A percentile compares a stretch with the other conserved stretches of the same genome.
Conservation (phyloP, 2,329 filamentous ascomycete species). For the Trichoderma citrinoviride region DNA sequence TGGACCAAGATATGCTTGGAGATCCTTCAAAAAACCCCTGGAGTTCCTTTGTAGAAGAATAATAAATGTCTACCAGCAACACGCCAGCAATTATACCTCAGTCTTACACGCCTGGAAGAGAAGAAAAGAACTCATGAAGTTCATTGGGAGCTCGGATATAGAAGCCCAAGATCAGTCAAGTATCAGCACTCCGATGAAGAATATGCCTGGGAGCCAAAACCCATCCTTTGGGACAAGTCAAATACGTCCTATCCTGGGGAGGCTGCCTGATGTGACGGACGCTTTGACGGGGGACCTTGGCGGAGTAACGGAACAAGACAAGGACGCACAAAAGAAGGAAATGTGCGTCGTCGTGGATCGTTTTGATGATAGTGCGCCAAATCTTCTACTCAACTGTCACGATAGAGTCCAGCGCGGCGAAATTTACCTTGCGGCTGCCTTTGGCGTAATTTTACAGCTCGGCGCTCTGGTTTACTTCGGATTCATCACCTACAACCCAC, state of each 20-base stretch:
- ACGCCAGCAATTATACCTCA: no score
- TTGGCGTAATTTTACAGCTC: not conserved
- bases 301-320: not conserved
- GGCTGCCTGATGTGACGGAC: not conserved
- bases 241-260: not conserved
- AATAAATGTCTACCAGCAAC: not conserved
- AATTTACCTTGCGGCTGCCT: not conserved
- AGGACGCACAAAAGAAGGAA: not conserved
- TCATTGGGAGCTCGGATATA: not conserved
- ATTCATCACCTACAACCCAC: not conserved
- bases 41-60: not conserved
- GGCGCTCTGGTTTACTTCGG: not conserved
- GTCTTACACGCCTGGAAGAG: not conserved
- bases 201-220: not conserved
- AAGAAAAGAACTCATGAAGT: not conserved
- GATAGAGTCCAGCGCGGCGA: not conserved
- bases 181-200: not conserved
- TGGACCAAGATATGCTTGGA: not conserved
- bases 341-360: not conserved
- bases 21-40: not conserved
- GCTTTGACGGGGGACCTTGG: rapidly evolving
- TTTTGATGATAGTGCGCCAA: not conserved
- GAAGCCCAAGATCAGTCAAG: not conserved
- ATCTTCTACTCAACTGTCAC: slow-evolving; percentile 8
- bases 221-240: not conserved